A percentile compares a stretch with the other conserved stretches of the same genome.
Evolutionary conservation across 495 filamentous ascomycete genomes (phyloP).

Genomic region (Penicilliopsis zonata): DNA sequence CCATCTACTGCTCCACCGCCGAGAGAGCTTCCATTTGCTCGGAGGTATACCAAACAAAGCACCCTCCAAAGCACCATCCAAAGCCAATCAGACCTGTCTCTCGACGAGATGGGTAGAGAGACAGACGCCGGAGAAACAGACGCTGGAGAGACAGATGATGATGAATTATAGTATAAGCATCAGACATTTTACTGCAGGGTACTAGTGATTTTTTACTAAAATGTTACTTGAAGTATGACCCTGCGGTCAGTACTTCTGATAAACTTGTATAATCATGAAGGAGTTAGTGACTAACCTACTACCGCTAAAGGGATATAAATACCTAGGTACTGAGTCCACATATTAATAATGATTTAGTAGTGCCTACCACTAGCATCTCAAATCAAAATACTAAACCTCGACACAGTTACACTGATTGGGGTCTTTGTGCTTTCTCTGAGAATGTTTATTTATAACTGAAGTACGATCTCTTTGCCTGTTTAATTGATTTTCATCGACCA

Average conservation of each 20-base stretch:
- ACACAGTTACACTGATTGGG: background rate
- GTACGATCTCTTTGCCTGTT: background rate
- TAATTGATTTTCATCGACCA: slow-evolving; percentile 8
- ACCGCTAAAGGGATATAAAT: too few species aligned
- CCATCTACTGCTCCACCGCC: slow-evolving; percentile 18
- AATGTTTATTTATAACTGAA: too few species aligned
- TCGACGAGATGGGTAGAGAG: slow-evolving; percentile 2
- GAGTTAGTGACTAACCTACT: too few species aligned
- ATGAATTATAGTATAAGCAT: slow-evolving; percentile 27
- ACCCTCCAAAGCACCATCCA: background rate
- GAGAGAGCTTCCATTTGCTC: slow-evolving; percentile 28
- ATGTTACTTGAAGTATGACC: background rate
- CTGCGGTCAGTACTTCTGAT: background rate
- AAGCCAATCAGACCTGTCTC: too few species aligned
- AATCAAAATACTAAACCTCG: background rate
- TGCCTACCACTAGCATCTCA: too few species aligned
- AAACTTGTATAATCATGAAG: too few species aligned
- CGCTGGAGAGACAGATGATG: slow-evolving; percentile 40
- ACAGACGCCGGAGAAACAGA: slow-evolving; percentile 18
- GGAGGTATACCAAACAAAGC: slow-evolving; percentile 2
- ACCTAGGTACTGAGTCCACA: too few species aligned
- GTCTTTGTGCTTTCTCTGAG: too few species aligned
- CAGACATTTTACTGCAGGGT: background rate
- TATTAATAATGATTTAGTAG: too few species aligned
- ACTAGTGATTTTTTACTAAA: background rate